A percentile compares a stretch with the other conserved stretches of the same genome.
phyloP scores from a whole-genome alignment of 2,329 filamentous ascomycete genomes.

The Phyllosticta paracitricarpa region DNA sequence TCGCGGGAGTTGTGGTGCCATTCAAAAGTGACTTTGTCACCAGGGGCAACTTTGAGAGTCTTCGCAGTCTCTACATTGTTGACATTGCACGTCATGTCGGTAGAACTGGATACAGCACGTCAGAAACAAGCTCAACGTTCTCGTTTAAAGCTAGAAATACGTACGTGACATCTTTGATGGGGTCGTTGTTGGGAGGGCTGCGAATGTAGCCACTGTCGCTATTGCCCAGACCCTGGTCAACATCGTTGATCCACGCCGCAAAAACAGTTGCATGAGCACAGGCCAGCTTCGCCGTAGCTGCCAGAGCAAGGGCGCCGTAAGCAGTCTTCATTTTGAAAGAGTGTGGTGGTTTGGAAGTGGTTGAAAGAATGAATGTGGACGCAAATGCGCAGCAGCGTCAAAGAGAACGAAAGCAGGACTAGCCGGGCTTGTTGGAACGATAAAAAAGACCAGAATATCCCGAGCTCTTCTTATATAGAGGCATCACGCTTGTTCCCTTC shows the following conservation, averaged over 20 bases:
- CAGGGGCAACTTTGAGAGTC: conserved; percentile 37
- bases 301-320: conserved; percentile 22
- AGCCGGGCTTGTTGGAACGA: conserved; percentile 6
- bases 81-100: conserved; percentile 27
- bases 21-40: conserved; percentile 37
- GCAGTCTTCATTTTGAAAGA: conserved; percentile 23
- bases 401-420: conserved; percentile 1
- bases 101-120: conserved; percentile 11
- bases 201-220: conserved; percentile 39
- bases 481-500: not conserved
- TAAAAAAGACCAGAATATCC: not conserved
- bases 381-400: conserved; percentile 4
- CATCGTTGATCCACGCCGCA: conserved; percentile 33
- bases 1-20: conserved; percentile 42
- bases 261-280: conserved; percentile 27
- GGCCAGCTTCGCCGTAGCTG: conserved; percentile 20
- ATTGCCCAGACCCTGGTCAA: conserved; percentile 26
- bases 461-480: not conserved
- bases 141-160: not conserved
- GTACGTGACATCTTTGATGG: conserved; percentile 23
- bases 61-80: conserved; percentile 25
- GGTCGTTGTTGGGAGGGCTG: conserved; percentile 31
- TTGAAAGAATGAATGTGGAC: conserved; percentile 5
- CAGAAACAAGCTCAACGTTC: not conserved
- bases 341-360: conserved; percentile 10